These are phyloP conservation scores for Vararia minispora DNA, from an alignment of 768 basidiomycete genomes.

Conservation along the genomic window DNA sequence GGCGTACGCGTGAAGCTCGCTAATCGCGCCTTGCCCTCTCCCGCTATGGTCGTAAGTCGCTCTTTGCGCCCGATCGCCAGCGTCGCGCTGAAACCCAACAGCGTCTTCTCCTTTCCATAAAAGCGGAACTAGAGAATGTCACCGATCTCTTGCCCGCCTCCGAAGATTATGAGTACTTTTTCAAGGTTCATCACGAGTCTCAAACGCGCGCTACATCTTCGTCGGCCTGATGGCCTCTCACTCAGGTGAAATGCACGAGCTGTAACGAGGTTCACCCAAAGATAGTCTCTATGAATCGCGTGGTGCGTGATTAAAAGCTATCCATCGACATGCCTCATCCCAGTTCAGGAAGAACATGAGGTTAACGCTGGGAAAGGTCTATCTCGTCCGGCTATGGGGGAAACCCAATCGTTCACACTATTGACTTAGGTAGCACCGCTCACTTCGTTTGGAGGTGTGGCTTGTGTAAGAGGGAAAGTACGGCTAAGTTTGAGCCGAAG, in stretches of 20 bases:
- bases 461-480: conserved; percentile 69
- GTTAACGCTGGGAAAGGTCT: conserved; percentile 59
- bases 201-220: neutral
- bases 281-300: conserved; percentile 56
- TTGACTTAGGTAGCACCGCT: conserved; percentile 54
- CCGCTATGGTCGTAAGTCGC: conserved; percentile 41
- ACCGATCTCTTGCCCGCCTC: conserved; percentile 55
- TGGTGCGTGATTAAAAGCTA: conserved; percentile 27
- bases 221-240: conserved; percentile 2
- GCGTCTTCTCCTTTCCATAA: conserved; percentile 57
- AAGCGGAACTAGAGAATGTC: conserved; percentile 74
- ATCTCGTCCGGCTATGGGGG: no score
- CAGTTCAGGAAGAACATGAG: conserved; percentile 49
- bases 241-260: conserved; percentile 66
- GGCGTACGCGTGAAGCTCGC: neutral
- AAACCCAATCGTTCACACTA: no score
- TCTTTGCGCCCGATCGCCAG: neutral
- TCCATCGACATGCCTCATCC: neutral
- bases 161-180: conserved; percentile 70
- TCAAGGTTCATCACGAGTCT: conserved; percentile 36
- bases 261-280: conserved; percentile 74
- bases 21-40: conserved; percentile 12
- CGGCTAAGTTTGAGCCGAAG: conserved; percentile 62
- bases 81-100: conserved; percentile 18
- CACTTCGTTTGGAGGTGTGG: conserved; percentile 78